Percentiles rank a stretch among this genome's conserved stretches.
phyloP scores from a whole-genome alignment of 352 stramenopile species.

The Lagenidium giganteum region DNA sequence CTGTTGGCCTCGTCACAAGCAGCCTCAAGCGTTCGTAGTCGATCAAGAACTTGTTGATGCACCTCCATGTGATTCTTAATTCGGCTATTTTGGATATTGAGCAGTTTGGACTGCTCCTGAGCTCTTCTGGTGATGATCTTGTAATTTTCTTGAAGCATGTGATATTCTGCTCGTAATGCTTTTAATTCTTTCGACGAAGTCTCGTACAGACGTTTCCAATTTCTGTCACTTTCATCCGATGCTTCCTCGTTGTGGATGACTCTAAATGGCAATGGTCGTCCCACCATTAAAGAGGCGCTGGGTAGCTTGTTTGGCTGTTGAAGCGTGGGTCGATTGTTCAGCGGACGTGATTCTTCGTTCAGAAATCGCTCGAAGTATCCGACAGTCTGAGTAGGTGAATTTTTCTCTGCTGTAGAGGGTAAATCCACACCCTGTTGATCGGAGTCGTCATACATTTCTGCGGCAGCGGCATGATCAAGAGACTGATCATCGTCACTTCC shows the following conservation, averaged over 20 bases:
- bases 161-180: conserved; percentile 22
- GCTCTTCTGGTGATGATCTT: conserved; percentile 46
- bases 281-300: too few relatives aligned
- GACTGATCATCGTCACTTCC: too few relatives aligned
- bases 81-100: conserved; percentile 52
- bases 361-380: conserved; percentile 16
- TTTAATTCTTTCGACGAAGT: conserved; percentile 15
- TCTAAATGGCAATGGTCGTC: too few relatives aligned
- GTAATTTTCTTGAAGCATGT: conserved; percentile 44
- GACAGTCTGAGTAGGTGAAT: too few relatives aligned
- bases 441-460: too few relatives aligned
- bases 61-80: conserved; percentile 44
- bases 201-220: conserved; percentile 27
- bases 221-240: not conserved
- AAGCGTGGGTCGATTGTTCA: too few relatives aligned
- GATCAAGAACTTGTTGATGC: conserved; percentile 52
- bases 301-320: conserved; percentile 7
- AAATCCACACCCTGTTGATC: too few relatives aligned
- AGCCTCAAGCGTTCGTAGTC: conserved; percentile 36
- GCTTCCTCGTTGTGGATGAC: not conserved
- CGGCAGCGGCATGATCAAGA: too few relatives aligned
- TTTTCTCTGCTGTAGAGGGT: not conserved
- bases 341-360: too few relatives aligned
- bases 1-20: conserved; percentile 30
- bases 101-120: conserved; percentile 61